Percentiles rank a stretch among this genome's conserved stretches.
These are phyloP conservation scores for Xylaria intraflava DNA, from an alignment of 495 filamentous ascomycete species.

Conservation along the genomic window DNA sequence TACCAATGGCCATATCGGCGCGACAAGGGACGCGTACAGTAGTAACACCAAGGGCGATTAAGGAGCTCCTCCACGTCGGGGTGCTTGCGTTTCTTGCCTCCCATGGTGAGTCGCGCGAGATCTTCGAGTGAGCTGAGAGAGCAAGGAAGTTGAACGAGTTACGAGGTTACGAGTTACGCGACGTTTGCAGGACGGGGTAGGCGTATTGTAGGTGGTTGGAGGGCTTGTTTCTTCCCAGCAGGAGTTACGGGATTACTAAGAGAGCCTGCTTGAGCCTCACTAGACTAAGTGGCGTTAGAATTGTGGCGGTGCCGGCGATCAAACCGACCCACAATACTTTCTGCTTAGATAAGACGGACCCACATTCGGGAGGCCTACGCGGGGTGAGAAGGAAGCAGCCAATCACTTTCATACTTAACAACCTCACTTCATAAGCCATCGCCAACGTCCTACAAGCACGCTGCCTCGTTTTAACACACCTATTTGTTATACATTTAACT, in stretches of 20 bases:
- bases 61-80: constrained; percentile 84
- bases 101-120: constrained; percentile 46
- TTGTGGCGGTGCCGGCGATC: not conserved
- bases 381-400: not conserved
- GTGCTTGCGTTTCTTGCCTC: constrained; percentile 72
- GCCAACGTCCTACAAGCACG: not conserved
- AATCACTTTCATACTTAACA: not conserved
- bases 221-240: not conserved
- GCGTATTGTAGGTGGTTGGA: not conserved
- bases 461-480: constrained; percentile 1
- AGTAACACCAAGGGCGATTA: constrained; percentile 92
- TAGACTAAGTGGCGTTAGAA: not conserved
- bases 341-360: not conserved
- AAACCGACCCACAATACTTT: not conserved
- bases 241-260: not conserved
- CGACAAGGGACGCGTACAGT: constrained; percentile 51
- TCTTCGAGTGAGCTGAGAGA: not conserved
- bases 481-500: not conserved
- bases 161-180: not conserved
- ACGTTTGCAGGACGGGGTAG: not conserved
- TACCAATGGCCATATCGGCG: not conserved
- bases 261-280: not conserved
- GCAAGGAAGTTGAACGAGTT: not conserved
- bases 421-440: constrained; percentile 8
- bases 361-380: not conserved